Conservation (phyloP, 2,329 filamentous ascomycete species). For the Colletotrichum coccodes region DNA sequence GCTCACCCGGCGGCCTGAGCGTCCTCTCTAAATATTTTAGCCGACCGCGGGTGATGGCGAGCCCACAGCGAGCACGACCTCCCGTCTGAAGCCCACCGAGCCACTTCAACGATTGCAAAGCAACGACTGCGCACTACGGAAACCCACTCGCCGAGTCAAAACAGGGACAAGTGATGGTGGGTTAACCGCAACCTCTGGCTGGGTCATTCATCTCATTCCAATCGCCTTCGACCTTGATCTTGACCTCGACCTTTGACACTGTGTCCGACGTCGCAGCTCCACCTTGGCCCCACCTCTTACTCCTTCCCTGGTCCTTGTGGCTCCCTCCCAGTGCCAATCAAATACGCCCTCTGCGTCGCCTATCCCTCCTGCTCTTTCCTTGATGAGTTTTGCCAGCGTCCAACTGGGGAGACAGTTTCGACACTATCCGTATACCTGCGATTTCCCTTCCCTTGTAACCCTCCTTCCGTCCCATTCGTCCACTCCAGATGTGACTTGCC, state of each 20-base stretch:
- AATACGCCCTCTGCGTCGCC: background rate
- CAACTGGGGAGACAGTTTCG: conserved; percentile 4
- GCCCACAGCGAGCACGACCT: conserved; percentile 28
- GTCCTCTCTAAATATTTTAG: background rate
- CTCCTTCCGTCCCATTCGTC: background rate
- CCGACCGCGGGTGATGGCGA: background rate
- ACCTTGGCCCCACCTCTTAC: background rate
- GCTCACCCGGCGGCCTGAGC: conserved; percentile 32
- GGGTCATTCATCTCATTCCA: background rate
- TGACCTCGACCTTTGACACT: background rate
- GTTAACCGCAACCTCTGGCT: background rate
- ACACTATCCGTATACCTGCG: conserved; percentile 13
- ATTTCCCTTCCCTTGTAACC: conserved; percentile 10
- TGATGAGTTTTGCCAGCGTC: background rate
- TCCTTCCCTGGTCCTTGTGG: background rate
- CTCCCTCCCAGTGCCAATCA: conserved; percentile 8
- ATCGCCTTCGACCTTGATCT: conserved; percentile 12
- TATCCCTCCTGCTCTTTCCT: background rate
- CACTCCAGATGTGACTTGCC: conserved; percentile 5
- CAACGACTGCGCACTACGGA: background rate
- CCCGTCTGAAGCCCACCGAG: conserved; percentile 2
- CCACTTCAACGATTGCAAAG: background rate
- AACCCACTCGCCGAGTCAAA: background rate
- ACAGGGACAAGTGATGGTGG: background rate
- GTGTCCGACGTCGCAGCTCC: conserved; percentile 1